Base-by-base conservation (phyloP, 257 asterid genomes). In the Echium plantagineum region DNA sequence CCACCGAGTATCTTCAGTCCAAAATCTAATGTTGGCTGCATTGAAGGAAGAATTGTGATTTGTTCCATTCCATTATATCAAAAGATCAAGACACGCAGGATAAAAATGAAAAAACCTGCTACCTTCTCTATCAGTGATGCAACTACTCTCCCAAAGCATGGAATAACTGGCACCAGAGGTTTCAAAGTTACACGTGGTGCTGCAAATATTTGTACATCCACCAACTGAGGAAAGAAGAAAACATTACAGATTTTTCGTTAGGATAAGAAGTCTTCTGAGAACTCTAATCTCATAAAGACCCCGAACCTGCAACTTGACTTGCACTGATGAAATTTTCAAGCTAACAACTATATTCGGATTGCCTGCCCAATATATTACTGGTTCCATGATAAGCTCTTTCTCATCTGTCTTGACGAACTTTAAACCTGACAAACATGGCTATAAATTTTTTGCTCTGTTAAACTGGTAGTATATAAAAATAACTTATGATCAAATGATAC, bases 11-110 rank as follows among this genome's bases (percentile, higher is more conserved):
- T 62, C 71, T 63, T 82, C 62, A 90, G 69, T 59, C 96, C 96
- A 32, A 90, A 90, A 61, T 90, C 97, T 63, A 90, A 77, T 68
- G 75, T 76, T 63, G 97, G 96, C 96, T 90, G 83, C 82, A 58
- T 35, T 7, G 46, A 77, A 71, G 67, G 64, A 70, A 19, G 31
- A 62, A 3, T n/a, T n/a, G 49, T 42, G 49, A 42, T 3, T 10
- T 42, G 4, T 42, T 64, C 6, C 31, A 52, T 48, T 4, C 20
- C 28, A 7, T 28, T 12, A 56, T 56, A 18, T 21, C 38, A 21
- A 56, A 6, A 21, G n/a, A 2, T 21, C 32, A 56, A 22, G 31
- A 56, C 28, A 17, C 18, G 21, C 1, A 17, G 28, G 17, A 7
- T 9, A 52, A 9, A 42, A 7, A 60, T 18, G 8, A 15, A 38